Conservation (phyloP, 2,329 filamentous ascomycete species). For the Hysterium pulicare region DNA sequence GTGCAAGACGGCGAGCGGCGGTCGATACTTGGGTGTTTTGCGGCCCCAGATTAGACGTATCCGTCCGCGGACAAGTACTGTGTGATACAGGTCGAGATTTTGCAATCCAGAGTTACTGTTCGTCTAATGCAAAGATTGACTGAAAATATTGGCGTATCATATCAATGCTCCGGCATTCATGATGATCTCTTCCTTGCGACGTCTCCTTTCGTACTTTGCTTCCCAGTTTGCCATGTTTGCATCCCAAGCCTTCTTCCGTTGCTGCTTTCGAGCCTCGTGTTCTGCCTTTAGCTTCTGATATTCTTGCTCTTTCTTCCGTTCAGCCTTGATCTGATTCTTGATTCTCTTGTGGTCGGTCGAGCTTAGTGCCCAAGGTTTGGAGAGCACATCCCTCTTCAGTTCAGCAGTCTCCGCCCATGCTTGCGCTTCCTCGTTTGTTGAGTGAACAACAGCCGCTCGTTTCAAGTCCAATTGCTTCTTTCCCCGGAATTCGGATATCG, state of each 20-base stretch:
- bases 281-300: slow-evolving; percentile 32
- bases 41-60: too few species aligned
- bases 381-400: slow-evolving; percentile 50
- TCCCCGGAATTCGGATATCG: slow-evolving; percentile 50
- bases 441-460: slow-evolving; percentile 46
- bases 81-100: too few species aligned
- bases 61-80: too few species aligned
- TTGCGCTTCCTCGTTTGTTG: slow-evolving; percentile 53
- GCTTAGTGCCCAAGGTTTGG: slow-evolving; percentile 52
- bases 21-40: too few species aligned
- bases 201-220: slow-evolving; percentile 42
- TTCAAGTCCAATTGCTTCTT: slow-evolving; percentile 54
- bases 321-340: slow-evolving; percentile 35
- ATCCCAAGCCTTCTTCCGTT: slow-evolving; percentile 28
- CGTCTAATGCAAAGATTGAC: too few species aligned
- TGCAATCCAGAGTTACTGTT: too few species aligned
- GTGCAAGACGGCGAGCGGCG: too few species aligned
- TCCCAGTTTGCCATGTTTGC: slow-evolving; percentile 28
- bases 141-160: too few species aligned
- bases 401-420: slow-evolving; percentile 52
- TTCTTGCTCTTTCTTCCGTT: slow-evolving; percentile 38
- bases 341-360: slow-evolving; percentile 43
- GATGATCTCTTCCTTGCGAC: slow-evolving; percentile 42
- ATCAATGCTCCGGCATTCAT: slow-evolving; percentile 42
- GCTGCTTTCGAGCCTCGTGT: slow-evolving; percentile 30